phyloP scores from a whole-genome alignment of 805 yeast genomes.

The Lipomyces mesembrius region DNA sequence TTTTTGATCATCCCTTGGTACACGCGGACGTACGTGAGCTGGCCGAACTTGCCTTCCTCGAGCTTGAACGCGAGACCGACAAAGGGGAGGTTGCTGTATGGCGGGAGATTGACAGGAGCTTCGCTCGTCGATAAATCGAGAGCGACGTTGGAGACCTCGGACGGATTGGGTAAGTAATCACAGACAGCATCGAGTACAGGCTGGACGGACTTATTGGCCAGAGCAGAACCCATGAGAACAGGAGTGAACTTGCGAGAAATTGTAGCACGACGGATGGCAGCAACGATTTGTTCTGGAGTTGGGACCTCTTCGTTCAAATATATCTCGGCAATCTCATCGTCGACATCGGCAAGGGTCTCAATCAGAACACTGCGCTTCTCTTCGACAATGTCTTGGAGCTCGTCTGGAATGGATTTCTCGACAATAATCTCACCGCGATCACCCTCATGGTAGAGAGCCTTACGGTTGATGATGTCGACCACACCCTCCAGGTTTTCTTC shows the following conservation, averaged over 20 bases:
- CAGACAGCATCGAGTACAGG: constrained; percentile 95
- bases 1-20: constrained; percentile 94
- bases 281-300: constrained; percentile 76
- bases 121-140: constrained; percentile 68
- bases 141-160: constrained; percentile 89
- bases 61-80: constrained; percentile 98
- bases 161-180: constrained; percentile 93
- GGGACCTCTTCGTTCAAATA: constrained; percentile 91
- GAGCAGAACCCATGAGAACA: constrained; percentile 99
- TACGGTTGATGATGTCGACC: constrained; percentile 87
- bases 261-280: constrained; percentile 91
- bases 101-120: constrained; percentile 70
- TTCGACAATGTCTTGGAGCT: constrained; percentile 78
- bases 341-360: constrained; percentile 96
- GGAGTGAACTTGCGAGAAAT: constrained; percentile 96
- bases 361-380: constrained; percentile 85
- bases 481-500: constrained; percentile 85
- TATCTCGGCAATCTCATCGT: constrained; percentile 94
- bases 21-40: constrained; percentile 93
- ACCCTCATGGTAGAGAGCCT: constrained; percentile 88
- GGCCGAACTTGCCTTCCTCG: constrained; percentile 98
- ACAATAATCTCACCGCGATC: constrained; percentile 80
- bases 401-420: constrained; percentile 70
- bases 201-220: constrained; percentile 95
- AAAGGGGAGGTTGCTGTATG: constrained; percentile 76